Base-by-base conservation (phyloP, 805 yeast genomes). In the Schwanniomyces polymorphus region DNA sequence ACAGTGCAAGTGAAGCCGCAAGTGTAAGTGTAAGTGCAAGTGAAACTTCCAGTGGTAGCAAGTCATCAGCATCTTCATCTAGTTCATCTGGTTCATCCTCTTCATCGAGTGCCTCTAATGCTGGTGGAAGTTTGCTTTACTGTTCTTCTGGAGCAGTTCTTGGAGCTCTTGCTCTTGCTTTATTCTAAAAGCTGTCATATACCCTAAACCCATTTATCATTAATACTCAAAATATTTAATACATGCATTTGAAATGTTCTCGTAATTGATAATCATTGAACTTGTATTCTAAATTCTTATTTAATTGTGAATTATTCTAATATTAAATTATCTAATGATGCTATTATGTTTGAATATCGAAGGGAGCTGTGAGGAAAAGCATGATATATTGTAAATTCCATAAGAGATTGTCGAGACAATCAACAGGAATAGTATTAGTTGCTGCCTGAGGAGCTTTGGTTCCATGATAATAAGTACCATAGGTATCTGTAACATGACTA, bases 341-440 rank as follows among this genome's bases (percentile, higher is more conserved):
- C 23, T 21, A 21, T 21, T 3, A 21, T 21, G 23, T 26, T 11
- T 25, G 27, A 37, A 16, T 12, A 6, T 34, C 41, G 12, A n/a
- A 28, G n/a, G 47, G 46, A 9, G 68, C 68, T 1, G 75, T 70
- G 33, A 72, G 50, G 50, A 61, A 70, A 35, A 73, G 54, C 11
- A 67, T 46, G 21, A 72, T 42, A 44, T 65, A 73, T 48, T 73
- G 67, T 21, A 73, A 49, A 41, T 60, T 70, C 78, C 78, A 73
- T 46, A 72, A 54, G 38, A 71, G 63, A 47, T 72, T 70, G 51
- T 72, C 78, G 14, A 63, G 42, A 44, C 74, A 68, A 40, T 72
- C 76, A 7, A 60, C 50, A 2, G 77, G 76, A 11, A 71, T 58
- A 34, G 56, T 59, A 27, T 44, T 42, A 7, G 57, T 52, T 14